Conservation (phyloP, 306 rosid genomes). For the Abrus precatorius region DNA sequence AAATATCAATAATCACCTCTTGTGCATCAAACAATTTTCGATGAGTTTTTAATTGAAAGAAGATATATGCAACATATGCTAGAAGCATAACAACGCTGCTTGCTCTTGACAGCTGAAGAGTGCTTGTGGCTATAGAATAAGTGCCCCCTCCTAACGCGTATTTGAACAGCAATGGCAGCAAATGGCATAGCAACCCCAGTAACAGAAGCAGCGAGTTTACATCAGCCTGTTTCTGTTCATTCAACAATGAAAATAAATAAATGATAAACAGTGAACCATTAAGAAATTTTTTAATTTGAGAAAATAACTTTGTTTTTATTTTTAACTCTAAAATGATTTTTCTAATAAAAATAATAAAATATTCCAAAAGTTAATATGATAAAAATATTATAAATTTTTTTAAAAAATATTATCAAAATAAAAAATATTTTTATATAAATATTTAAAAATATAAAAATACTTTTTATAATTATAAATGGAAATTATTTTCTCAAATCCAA, state of each 20-base stretch:
- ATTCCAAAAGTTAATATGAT: too few relatives aligned
- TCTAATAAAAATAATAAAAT: too few relatives aligned
- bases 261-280: too few relatives aligned
- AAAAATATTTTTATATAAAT: background rate
- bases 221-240: slow-evolving; percentile 86
- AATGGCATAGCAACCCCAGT: slow-evolving; percentile 84
- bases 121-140: slow-evolving; percentile 45
- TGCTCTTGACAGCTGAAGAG: slow-evolving; percentile 87
- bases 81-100: slow-evolving; percentile 85
- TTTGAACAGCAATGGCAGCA: slow-evolving; percentile 77
- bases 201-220: slow-evolving; percentile 77
- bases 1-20: slow-evolving; percentile 55
- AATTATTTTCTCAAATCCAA: too few relatives aligned
- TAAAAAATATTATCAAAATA: background rate
- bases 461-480: too few relatives aligned
- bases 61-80: slow-evolving; percentile 76
- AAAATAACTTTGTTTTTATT: too few relatives aligned
- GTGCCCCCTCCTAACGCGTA: slow-evolving; percentile 50
- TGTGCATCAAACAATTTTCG: slow-evolving; percentile 76
- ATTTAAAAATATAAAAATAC: too few relatives aligned
- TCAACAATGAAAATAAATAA: background rate
- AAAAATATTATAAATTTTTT: background rate
- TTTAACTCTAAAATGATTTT: too few relatives aligned
- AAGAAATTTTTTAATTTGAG: too few relatives aligned
- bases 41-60: slow-evolving; percentile 93